Percentiles rank a stretch among this genome's conserved stretches.
Conservation (phyloP, 2,329 filamentous ascomycete species). For the Apiospora arundinis region DNA sequence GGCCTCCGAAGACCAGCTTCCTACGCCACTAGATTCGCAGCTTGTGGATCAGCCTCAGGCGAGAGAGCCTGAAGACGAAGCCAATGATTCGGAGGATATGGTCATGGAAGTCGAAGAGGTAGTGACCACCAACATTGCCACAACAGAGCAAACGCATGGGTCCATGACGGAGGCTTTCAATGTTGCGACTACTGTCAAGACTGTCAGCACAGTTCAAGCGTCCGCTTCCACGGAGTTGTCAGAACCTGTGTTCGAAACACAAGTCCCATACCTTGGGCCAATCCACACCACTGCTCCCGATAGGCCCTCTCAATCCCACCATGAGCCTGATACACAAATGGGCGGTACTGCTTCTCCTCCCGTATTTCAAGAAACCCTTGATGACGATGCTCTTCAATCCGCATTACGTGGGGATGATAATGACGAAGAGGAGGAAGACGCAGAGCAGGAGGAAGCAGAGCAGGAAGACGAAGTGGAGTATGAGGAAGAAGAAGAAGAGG, state of each 20-base stretch:
- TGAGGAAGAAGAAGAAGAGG: not conserved
- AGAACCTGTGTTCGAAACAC: slow-evolving; percentile 15
- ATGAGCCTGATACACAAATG: not conserved
- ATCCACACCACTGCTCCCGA: not conserved
- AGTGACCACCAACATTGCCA: not conserved
- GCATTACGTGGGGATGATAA: slow-evolving; percentile 18
- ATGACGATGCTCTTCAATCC: slow-evolving; percentile 27
- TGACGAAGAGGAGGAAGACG: not conserved
- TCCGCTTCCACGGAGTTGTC: not conserved
- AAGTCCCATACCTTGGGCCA: not conserved
- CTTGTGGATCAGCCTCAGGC: not conserved
- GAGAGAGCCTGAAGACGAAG: not conserved
- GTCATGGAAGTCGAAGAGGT: not conserved
- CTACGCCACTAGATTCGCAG: slow-evolving; percentile 22
- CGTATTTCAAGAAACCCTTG: slow-evolving; percentile 19
- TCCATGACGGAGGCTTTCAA: not conserved
- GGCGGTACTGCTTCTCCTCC: not conserved
- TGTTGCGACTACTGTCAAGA: not conserved
- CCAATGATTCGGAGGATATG: not conserved
- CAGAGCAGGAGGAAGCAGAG: slow-evolving; percentile 1
- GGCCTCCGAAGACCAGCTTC: slow-evolving; percentile 15
- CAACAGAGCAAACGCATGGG: not conserved
- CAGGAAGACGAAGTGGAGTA: not conserved
- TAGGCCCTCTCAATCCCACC: not conserved
- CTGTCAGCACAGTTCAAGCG: not conserved